Evolutionary conservation across 2,329 filamentous ascomycete species (phyloP).

Genomic region (Apiospora rasikravindrae): DNA sequence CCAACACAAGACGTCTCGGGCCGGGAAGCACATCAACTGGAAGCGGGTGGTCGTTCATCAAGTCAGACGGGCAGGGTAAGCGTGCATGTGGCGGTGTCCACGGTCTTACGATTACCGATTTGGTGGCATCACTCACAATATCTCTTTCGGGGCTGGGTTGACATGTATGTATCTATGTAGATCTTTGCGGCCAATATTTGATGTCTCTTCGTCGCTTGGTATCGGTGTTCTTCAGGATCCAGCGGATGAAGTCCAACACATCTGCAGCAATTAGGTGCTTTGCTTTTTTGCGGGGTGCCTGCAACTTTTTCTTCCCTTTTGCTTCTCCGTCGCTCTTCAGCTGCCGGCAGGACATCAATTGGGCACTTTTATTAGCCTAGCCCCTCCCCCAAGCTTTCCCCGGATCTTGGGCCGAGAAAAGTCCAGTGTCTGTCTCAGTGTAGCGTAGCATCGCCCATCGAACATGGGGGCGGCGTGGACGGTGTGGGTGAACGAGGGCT

Average conservation of each 20-base stretch:
- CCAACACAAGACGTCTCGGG: slow-evolving; percentile 1
- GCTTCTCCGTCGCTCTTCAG: neutral
- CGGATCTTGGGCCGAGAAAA: neutral
- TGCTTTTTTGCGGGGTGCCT: neutral
- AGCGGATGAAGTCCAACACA: neutral
- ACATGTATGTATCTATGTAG: neutral
- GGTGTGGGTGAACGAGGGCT: neutral
- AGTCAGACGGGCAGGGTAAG: neutral
- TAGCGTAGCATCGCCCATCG: neutral
- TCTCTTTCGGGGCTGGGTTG: neutral
- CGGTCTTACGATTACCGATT: neutral
- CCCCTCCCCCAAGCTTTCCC: neutral
- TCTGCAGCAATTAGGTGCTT: neutral
- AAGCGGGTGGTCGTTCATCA: neutral
- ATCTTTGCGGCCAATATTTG: neutral
- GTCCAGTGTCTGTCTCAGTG: neutral
- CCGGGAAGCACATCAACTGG: neutral
- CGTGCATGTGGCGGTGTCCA: neutral
- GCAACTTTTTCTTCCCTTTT: neutral
- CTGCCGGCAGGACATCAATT: neutral
- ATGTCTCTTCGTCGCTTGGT: neutral
- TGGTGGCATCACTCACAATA: neutral
- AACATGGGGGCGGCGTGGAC: neutral
- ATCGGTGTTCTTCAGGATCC: neutral
- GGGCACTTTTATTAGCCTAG: neutral